Percentiles rank a stretch among this genome's conserved stretches.
These are phyloP conservation scores for Hydrangea macrophylla DNA, from an alignment of 148 eudicot genomes.

Conservation along the genomic window DNA sequence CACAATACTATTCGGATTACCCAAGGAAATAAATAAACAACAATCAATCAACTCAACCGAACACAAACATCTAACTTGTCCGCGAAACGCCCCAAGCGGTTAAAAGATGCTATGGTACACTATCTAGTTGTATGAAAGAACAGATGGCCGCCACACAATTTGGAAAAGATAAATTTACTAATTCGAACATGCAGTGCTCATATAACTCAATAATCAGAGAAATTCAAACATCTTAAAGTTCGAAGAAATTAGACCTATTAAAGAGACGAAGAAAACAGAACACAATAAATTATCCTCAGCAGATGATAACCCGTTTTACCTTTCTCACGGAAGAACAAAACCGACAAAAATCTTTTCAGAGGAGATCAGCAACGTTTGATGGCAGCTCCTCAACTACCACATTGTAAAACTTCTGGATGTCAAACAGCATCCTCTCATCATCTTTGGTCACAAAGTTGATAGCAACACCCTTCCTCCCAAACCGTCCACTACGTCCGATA, in stretches of 20 bases:
- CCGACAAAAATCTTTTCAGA: conserved; percentile 18
- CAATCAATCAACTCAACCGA: too few species aligned
- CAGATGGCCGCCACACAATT: too few species aligned
- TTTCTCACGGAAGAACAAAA: conserved; percentile 4
- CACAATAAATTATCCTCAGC: not conserved
- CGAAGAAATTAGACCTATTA: not conserved
- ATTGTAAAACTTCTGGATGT: conserved; percentile 37
- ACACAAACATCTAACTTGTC: too few species aligned
- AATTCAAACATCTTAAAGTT: not conserved
- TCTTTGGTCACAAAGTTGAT: conserved; percentile 29
- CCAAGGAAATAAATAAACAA: too few species aligned
- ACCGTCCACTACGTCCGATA: conserved; percentile 36
- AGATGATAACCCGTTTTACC: conserved; percentile 1
- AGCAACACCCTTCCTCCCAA: conserved; percentile 38
- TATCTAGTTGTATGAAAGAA: too few species aligned
- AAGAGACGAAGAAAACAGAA: not conserved
- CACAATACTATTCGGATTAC: too few species aligned
- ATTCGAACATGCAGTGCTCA: not conserved
- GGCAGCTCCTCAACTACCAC: conserved; percentile 33
- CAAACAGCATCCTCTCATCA: conserved; percentile 30
- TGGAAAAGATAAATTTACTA: too few species aligned
- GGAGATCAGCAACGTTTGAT: conserved; percentile 31
- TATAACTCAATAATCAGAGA: not conserved
- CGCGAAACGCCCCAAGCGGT: too few species aligned
- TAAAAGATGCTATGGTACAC: too few species aligned